Evolutionary conservation across 805 yeast genomes (phyloP).

Genomic region (Kockiozyma suomiensis): DNA sequence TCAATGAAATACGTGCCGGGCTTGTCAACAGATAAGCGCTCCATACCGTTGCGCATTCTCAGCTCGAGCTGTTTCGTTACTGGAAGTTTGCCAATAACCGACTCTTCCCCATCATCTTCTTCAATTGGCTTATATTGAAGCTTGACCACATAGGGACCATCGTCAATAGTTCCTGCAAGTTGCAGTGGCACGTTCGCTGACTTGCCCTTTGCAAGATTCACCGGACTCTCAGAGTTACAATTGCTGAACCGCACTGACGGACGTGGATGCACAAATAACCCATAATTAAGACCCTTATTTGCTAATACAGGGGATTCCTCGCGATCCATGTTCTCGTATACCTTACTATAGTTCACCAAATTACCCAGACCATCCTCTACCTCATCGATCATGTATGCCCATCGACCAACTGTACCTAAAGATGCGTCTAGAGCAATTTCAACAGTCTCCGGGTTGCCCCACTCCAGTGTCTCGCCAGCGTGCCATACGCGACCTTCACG

Average conservation of each 20-base stretch:
- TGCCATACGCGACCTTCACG: constrained; percentile 31
- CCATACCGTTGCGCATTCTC: constrained; percentile 20
- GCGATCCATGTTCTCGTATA: constrained; percentile 31
- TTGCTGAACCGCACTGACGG: constrained; percentile 52
- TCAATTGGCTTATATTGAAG: constrained; percentile 34
- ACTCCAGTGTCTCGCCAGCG: constrained; percentile 36
- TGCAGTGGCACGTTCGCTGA: constrained; percentile 34
- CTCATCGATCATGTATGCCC: constrained; percentile 58
- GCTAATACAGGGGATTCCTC: constrained; percentile 41
- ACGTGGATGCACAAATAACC: constrained; percentile 57
- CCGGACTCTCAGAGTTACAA: constrained; percentile 41
- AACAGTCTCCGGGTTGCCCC: constrained; percentile 46
- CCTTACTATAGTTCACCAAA: constrained; percentile 42
- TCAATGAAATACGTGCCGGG: constrained; percentile 71
- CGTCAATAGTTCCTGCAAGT: constrained; percentile 39
- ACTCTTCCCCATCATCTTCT: neutral
- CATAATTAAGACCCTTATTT: constrained; percentile 48
- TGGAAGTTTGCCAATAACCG: neutral
- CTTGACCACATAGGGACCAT: constrained; percentile 53
- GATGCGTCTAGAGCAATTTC: constrained; percentile 50
- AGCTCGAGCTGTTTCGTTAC: constrained; percentile 5
- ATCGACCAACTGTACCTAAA: constrained; percentile 53
- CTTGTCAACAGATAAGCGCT: constrained; percentile 46
- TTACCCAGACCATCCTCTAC: constrained; percentile 73
- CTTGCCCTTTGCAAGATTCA: constrained; percentile 39